Evolutionary conservation across 2,329 filamentous ascomycete genomes (phyloP), one percentile per base, ranked within the genome.

Genomic region (Macroventuria anomochaeta): DNA sequence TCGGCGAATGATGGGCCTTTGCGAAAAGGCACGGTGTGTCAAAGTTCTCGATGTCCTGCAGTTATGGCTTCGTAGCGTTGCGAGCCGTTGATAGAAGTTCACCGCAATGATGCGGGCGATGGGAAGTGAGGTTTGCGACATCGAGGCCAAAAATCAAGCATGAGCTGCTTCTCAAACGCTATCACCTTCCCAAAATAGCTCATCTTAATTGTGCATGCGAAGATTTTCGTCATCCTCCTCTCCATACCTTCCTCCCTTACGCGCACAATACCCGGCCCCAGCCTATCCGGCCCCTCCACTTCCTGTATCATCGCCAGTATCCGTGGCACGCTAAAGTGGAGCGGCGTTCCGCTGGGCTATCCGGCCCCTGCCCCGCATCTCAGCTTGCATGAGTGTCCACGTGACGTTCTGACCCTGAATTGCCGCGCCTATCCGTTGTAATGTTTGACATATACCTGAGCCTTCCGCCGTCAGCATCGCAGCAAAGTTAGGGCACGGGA

Each of bases 311-410:
- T 38, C 47, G 18, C 33, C 25, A 44, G 32, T 51, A 51, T 25
- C 47, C 47, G 47, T 12, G 33, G 26, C 26, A 18, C 39, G 39
- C 39, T 31, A 31, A 21, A 28, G 23, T n/a, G n/a, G n/a, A n/a
- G n/a, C n/a, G n/a, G n/a, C 38, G 29, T 29, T 40, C 47, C 29
- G 37, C 42, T 36, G 38, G 12, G 7, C 18, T 53, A 53, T 42
- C 50, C 50, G 50, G n/a, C n/a, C 50, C 11, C 42, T 42, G 41
- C 36, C 18, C 42, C 41, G 31, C 42, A 17, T 33, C 3, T 25
- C 18, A 18, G 21, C 47, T 11, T 7, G 31, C 41, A 21, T 5
- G 8, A 8, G 23, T 8, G 23, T 8, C 23, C 25, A 20, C 7
- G 25, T n/a, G 15, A 17, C 12, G 5, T 8, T 5, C 13, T 5